These are phyloP conservation scores for Leucocoprinus sp. DNA, from an alignment of 768 basidiomycete species.

Conservation along the genomic window DNA sequence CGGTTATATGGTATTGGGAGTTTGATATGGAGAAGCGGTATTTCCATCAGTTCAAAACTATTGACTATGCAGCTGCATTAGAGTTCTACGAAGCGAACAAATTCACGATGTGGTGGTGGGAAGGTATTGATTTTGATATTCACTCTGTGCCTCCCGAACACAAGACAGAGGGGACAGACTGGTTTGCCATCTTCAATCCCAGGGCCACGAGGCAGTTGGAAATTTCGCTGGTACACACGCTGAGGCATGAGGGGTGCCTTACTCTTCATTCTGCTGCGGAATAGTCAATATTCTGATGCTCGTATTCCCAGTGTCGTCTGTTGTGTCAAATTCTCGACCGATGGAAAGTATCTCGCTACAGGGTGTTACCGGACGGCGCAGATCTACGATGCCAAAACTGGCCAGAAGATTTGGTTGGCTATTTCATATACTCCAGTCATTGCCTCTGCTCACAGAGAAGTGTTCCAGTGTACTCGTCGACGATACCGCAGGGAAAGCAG, in stretches of 20 bases:
- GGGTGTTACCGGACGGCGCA: constrained; percentile 93
- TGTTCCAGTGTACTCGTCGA: constrained; percentile 62
- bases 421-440: constrained; percentile 2
- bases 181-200: constrained; percentile 82
- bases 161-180: constrained; percentile 68
- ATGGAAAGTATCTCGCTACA: constrained; percentile 86
- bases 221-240: constrained; percentile 68
- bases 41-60: too few relatives aligned
- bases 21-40: too few relatives aligned
- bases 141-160: constrained; percentile 40
- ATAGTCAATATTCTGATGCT: not conserved
- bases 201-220: constrained; percentile 65
- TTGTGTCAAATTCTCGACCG: constrained; percentile 90
- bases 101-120: not conserved
- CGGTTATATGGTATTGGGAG: too few relatives aligned
- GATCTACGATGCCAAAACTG: constrained; percentile 90
- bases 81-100: too few relatives aligned
- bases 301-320: constrained; percentile 48
- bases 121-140: constrained; percentile 29
- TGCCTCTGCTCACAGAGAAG: not conserved
- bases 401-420: constrained; percentile 72
- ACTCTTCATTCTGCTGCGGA: not conserved
- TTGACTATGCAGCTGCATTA: too few relatives aligned
- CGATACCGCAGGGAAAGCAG: constrained; percentile 58
- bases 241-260: constrained; percentile 71